Conservation (phyloP, 2,329 filamentous ascomycete species). For the Botrytis tulipae region DNA sequence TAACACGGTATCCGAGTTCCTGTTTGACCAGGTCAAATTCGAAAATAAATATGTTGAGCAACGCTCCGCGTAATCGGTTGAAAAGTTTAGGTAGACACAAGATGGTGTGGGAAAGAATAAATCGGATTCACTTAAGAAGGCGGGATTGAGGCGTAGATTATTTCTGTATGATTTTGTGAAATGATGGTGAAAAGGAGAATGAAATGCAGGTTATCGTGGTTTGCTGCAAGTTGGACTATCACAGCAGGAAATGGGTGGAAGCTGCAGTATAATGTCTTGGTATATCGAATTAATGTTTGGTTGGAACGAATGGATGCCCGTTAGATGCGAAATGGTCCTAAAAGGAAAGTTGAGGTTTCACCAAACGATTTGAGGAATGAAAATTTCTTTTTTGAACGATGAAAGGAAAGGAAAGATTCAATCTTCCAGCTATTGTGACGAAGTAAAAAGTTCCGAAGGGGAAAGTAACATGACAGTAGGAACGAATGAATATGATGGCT, state of each 20-base stretch:
- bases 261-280: conserved; percentile 17
- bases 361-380: not conserved
- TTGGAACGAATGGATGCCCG: conserved; percentile 12
- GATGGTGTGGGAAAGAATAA: conserved; percentile 10
- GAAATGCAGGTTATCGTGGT: conserved; percentile 19
- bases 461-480: not conserved
- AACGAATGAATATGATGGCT: not conserved
- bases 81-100: conserved; percentile 2
- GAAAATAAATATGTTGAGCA: conserved; percentile 17
- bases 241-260: conserved; percentile 15
- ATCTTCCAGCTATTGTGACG: not conserved
- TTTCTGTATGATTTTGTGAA: conserved; percentile 10
- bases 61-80: conserved; percentile 9
- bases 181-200: conserved; percentile 2
- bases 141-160: not conserved
- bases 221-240: conserved; percentile 14
- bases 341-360: conserved; percentile 4
- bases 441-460: not conserved
- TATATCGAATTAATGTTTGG: conserved; percentile 1
- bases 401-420: conserved; percentile 12
- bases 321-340: conserved; percentile 9
- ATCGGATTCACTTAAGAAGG: not conserved
- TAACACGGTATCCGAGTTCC: conserved; percentile 5
- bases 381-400: not conserved
- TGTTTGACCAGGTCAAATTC: conserved; percentile 12